Conservation (phyloP, 306 rosid genomes). For the Quercus aquifolioides region DNA sequence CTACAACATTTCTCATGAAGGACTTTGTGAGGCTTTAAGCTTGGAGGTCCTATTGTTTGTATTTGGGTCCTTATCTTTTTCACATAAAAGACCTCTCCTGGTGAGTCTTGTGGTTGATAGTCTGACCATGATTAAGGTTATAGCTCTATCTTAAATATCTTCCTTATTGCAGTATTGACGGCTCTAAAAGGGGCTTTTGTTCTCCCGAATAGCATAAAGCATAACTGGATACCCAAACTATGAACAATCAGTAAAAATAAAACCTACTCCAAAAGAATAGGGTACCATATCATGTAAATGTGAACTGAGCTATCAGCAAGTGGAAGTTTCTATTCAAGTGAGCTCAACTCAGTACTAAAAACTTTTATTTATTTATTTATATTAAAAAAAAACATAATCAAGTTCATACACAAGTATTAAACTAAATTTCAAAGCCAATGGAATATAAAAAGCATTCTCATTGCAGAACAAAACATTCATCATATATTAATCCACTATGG, state of each 20-base stretch:
- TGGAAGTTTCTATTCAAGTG: constrained; percentile 1
- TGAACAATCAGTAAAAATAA: neutral
- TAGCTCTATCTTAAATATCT: neutral
- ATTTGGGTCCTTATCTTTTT: neutral
- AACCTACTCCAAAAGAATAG: neutral
- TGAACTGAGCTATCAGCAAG: constrained; percentile 20
- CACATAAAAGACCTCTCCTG: neutral
- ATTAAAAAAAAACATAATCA: neutral
- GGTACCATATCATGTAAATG: constrained; percentile 12
- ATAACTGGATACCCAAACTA: neutral
- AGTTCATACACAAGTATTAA: neutral
- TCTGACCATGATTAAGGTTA: neutral
- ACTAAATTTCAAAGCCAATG: constrained; percentile 3
- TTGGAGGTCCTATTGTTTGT: neutral
- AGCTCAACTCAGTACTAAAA: constrained; percentile 12
- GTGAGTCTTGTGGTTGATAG: neutral
- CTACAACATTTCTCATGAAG: neutral
- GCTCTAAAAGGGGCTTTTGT: neutral
- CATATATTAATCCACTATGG: neutral
- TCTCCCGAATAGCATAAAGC: neutral
- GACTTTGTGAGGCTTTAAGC: neutral
- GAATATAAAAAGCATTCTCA: neutral
- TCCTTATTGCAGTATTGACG: neutral
- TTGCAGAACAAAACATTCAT: neutral
- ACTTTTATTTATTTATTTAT: neutral